Evolutionary conservation across 768 basidiomycete species (phyloP), one percentile per base, ranked within the genome.

Genomic region (Mycena amicta): DNA sequence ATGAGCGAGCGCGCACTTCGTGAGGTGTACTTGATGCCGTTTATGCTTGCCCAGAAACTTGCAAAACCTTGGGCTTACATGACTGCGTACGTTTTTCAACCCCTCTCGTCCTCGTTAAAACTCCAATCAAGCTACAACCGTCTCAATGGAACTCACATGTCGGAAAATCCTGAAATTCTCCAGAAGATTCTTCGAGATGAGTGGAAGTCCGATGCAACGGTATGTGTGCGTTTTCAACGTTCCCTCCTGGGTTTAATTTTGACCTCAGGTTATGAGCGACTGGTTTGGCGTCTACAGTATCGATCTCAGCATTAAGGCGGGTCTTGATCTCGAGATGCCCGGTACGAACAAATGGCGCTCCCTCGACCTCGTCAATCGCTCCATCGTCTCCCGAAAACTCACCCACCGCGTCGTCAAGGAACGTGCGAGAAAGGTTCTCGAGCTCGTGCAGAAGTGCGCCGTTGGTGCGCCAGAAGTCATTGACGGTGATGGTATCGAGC

Each of bases 271-370:
- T 56, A 92, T 93, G 89, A 89, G 88, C 57, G 92, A 93, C 69
- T 94, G 92, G 91, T 89, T 88, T 56, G 91, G 91, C 1, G 73
- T 81, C 2, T 92, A 92, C 74, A 82, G 84, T 52, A 75, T 90
- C 29, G 84, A 85, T 61, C 75, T 79, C 23, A 73, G 77, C 25
- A 74, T 90, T 59, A 92, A 91, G 57, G 88, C 89, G n/a, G 90
- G 90, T 2, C 75, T 92, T 23, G 88, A 92, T 67, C 80, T 93
- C 33, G 89, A 91, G 68, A 91, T 90, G 88, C 89, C 89, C 0
- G 90, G 90, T 2, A 73, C 74, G 15, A 86, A 87, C 71, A 89
- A 90, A 62, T 90, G 89, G 90, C 80, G 90, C 5, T 83, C 82
- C 0, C 77, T 86, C n/a, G 85, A 88, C 58, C 78, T 85, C 30